Conservation (phyloP, 352 stramenopile species). For the Phytopythium vexans region DNA sequence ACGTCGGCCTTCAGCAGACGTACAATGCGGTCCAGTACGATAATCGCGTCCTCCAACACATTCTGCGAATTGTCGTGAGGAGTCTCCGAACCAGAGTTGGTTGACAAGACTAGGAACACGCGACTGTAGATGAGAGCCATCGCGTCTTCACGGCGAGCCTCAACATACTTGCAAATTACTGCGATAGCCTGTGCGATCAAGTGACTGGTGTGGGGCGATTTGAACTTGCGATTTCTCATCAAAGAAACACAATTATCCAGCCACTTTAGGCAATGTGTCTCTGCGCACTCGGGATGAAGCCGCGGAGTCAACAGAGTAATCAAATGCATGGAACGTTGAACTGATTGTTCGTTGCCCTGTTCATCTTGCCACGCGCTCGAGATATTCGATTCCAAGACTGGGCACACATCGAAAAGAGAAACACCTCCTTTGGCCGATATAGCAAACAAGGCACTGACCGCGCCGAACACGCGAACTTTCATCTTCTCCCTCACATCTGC, state of each 20-base stretch:
- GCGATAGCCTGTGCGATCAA: constrained; percentile 40
- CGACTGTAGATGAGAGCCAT: constrained; percentile 52
- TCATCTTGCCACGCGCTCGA: constrained; percentile 29
- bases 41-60: constrained; percentile 35
- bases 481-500: constrained; percentile 27
- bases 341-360: constrained; percentile 19
- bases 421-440: constrained; percentile 34
- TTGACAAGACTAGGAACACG: constrained; percentile 38
- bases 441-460: constrained; percentile 30
- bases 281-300: constrained; percentile 22
- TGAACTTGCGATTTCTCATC: constrained; percentile 14
- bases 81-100: not conserved
- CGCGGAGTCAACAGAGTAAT: constrained; percentile 34
- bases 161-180: constrained; percentile 37
- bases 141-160: constrained; percentile 21
- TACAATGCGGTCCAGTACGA: constrained; percentile 59
- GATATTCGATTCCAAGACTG: constrained; percentile 29
- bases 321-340: constrained; percentile 53
- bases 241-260: constrained; percentile 28
- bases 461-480: constrained; percentile 37
- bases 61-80: not conserved
- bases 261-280: constrained; percentile 39
- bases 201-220: constrained; percentile 19
- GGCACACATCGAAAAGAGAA: constrained; percentile 31
- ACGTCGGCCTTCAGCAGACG: constrained; percentile 25